Evolutionary conservation across 192 early-diverging fungal species (phyloP).

Genomic region (Neocallimastix lanati): DNA sequence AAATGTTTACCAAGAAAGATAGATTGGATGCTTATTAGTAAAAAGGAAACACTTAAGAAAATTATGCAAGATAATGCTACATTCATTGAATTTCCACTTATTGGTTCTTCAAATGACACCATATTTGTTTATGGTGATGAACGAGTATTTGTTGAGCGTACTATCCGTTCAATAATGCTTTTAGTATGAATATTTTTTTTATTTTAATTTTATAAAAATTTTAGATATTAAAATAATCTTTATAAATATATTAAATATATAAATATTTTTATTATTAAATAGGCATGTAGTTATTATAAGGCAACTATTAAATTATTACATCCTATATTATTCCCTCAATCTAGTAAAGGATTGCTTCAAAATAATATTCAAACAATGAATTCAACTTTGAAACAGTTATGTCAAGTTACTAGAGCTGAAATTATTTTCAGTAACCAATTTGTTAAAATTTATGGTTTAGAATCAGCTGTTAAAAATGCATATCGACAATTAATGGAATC

Average conservation of each 20-base stretch:
- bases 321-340: background rate
- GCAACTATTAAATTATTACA: background rate
- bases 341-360: constrained; percentile 1
- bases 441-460: constrained; percentile 52
- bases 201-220: no score
- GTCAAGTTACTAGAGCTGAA: constrained; percentile 36
- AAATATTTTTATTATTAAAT: no score
- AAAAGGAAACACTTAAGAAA: constrained; percentile 34
- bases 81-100: constrained; percentile 36
- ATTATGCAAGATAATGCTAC: constrained; percentile 66
- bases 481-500: constrained; percentile 33
- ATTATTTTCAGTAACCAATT: constrained; percentile 33
- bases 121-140: constrained; percentile 48
- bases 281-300: background rate
- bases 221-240: no score
- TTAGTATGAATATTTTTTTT: constrained; percentile 20
- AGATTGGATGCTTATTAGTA: constrained; percentile 55
- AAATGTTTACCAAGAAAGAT: constrained; percentile 45
- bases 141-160: constrained; percentile 48
- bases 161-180: constrained; percentile 46
- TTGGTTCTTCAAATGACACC: constrained; percentile 27
- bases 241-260: no score
- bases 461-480: constrained; percentile 35
- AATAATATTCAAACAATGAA: constrained; percentile 17
- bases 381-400: constrained; percentile 15